Evolutionary conservation across 805 yeast genomes (phyloP).

Genomic region (Wickerhamomyces silvicola): DNA sequence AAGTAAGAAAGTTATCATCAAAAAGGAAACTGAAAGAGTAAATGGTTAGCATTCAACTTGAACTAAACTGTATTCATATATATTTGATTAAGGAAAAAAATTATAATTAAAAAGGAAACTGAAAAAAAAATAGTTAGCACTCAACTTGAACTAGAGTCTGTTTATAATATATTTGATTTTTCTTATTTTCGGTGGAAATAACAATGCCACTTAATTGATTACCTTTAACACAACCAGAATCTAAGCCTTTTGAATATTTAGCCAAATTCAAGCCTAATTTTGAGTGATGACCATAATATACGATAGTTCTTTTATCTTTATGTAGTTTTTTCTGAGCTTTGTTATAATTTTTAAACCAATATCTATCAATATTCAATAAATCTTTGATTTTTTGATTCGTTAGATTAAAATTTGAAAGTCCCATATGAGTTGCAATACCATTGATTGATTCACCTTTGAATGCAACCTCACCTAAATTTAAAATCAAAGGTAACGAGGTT

Average conservation of each 20-base stretch:
- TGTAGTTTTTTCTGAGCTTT: slow-evolving; percentile 13
- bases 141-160: slow-evolving; percentile 11
- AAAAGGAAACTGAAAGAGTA: slow-evolving; percentile 43
- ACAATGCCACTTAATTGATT: slow-evolving; percentile 55
- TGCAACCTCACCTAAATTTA: slow-evolving; percentile 52
- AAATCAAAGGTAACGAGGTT: slow-evolving; percentile 57
- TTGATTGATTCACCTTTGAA: slow-evolving; percentile 43
- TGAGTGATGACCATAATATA: slow-evolving; percentile 89
- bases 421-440: slow-evolving; percentile 16
- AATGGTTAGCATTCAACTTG: slow-evolving; percentile 7
- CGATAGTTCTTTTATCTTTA: slow-evolving; percentile 30
- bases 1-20: slow-evolving; percentile 54
- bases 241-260: slow-evolving; percentile 72
- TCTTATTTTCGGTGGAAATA: slow-evolving; percentile 6
- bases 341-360: slow-evolving; percentile 40
- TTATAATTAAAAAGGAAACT: neutral
- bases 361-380: slow-evolving; percentile 62
- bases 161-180: slow-evolving; percentile 3
- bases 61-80: slow-evolving; percentile 1
- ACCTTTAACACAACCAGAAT: slow-evolving; percentile 77
- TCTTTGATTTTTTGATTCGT: slow-evolving; percentile 49
- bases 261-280: slow-evolving; percentile 61
- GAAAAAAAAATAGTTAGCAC: slow-evolving; percentile 1
- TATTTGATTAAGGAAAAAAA: neutral
- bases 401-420: slow-evolving; percentile 1